Evolutionary conservation across 352 stramenopile species (phyloP), one percentile per base, ranked within the genome.

Genomic region (Thalassiosira ordinaria): DNA sequence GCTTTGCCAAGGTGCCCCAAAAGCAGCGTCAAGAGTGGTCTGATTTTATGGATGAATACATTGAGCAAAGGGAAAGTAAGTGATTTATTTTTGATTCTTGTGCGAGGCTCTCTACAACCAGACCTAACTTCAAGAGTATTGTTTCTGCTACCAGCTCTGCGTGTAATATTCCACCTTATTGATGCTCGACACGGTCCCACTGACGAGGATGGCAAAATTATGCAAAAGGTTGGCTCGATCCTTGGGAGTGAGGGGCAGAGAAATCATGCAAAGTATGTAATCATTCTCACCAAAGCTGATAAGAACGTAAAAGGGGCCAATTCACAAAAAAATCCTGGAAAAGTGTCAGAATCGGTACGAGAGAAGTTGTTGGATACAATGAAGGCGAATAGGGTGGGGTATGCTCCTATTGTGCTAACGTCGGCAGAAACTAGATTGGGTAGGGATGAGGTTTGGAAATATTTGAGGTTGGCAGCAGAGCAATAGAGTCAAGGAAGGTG

Each of bases 301-400:
- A 96, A 96, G 41, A 93, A 94, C 78, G 89, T 98, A 3, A 92
- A 96, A 53, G 95, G 95, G 52, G 97, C 97, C 91, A 97, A 96
- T 85, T 97, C 95, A 66, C 96, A 97, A 89, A 98, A 98, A 60
- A 98, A 98, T 85, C 97, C 96, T 83, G 97, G 97, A 61, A 96
- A 89, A 59, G 88, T 93, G 2, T 81, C 70, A 4, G 62, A 73
- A 5, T 74, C 81, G 37, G 80, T 93, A 4, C 77, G 89, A 68
- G 79, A 89, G n/a, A 88, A 74, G 35, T 47, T 95, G 3, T 57
- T 75, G 44, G 56, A 89, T 5, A 81, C 78, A 22, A 93, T 93
- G 88, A 84, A 81, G 27, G 67, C 80, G 60, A 89, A 88, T 74
- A 51, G 69, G 8, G 81, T 93, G 13, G 81, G 79, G 11, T 86